Evolutionary conservation across 768 basidiomycete species (phyloP), one percentile per base, ranked within the genome.

Genomic region (Hericium coralloides): DNA sequence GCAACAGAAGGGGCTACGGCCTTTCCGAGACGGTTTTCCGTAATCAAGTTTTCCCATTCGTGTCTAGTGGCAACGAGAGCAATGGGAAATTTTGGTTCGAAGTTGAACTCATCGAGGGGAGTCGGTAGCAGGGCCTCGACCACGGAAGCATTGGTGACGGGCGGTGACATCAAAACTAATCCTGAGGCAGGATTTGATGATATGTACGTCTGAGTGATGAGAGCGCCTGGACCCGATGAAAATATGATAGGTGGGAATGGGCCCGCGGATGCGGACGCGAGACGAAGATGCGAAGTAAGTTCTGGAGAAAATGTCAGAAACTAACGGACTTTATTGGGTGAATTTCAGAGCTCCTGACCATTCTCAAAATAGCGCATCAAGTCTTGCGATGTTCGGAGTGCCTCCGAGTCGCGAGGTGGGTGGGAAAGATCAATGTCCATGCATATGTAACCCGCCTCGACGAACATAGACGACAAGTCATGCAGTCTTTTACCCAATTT

Each of bases 161-260:
- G 82, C 9, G 81, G 82, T 22, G 79, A 78, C 36, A 85, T 75
- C n/a, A 88, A 72, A 57, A 85, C 74, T 51, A 89, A 71, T 0
- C 78, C 86, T 4, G 76, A 72, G 6, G 82, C 82, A 2, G 86
- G 84, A 62, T 86, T 70, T 20, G 83, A 85, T 2, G 82, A 85
- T 59, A 89, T 79, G 66, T 85, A 89, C 20, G 79, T 74, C 66
- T 89, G 83, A 8, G 82, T 78, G 54, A 89, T 75, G 38, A 87
- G 71, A 55, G 82, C 75, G 10, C 75, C 73, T 4, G 71, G 61
- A 6, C 73, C 73, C 23, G 75, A 74, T 2, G 82, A 77, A 59
- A 84, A 70, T 38, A 85, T 70, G 31, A 85, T 74, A 1, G 83
- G 83, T 0, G 83, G 79, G 59, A 83, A 84, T 9, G 81, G 76